These are phyloP conservation scores for Celoporthe dispersa DNA, from an alignment of 2,329 filamentous ascomycete genomes.

Conservation along the genomic window DNA sequence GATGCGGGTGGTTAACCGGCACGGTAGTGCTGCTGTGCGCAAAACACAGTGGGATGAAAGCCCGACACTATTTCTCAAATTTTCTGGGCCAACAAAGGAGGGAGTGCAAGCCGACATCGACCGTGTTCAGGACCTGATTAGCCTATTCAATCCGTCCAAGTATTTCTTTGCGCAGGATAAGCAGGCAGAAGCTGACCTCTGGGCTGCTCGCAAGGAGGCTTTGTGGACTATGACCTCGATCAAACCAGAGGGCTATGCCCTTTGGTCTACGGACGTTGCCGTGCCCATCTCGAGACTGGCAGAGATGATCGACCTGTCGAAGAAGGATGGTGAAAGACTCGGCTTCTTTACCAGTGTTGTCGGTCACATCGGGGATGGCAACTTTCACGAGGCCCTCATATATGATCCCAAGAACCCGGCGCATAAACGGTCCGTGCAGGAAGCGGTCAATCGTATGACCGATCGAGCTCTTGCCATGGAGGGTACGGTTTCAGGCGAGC, in stretches of 20 bases:
- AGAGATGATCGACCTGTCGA: constrained; percentile 71
- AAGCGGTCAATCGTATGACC: no score
- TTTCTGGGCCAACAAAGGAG: constrained; percentile 65
- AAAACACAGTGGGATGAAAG: constrained; percentile 65
- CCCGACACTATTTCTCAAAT: constrained; percentile 79
- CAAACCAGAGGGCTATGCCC: constrained; percentile 60
- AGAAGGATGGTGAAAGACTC: constrained; percentile 58
- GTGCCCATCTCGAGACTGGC: constrained; percentile 74
- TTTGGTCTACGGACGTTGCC: constrained; percentile 83
- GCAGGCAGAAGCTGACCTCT: constrained; percentile 70
- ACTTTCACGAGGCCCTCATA: constrained; percentile 57
- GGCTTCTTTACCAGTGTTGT: constrained; percentile 65
- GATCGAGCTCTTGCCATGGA: constrained; percentile 68
- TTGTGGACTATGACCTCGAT: constrained; percentile 74
- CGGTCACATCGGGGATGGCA: constrained; percentile 71
- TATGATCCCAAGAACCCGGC: constrained; percentile 55
- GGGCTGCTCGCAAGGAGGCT: constrained; percentile 76
- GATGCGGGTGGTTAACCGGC: constrained; percentile 69
- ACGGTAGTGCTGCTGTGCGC: constrained; percentile 61
- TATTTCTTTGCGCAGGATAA: constrained; percentile 71
- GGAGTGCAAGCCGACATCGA: no score
- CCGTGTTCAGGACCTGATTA: no score
- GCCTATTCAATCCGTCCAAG: no score
- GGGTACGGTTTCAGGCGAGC: constrained; percentile 70
- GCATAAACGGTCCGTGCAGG: constrained; percentile 59